Percentiles rank a stretch among this genome's conserved stretches.
Evolutionary conservation across 2,329 filamentous ascomycete species (phyloP).

Genomic region (Aphanoascus verrucosus): DNA sequence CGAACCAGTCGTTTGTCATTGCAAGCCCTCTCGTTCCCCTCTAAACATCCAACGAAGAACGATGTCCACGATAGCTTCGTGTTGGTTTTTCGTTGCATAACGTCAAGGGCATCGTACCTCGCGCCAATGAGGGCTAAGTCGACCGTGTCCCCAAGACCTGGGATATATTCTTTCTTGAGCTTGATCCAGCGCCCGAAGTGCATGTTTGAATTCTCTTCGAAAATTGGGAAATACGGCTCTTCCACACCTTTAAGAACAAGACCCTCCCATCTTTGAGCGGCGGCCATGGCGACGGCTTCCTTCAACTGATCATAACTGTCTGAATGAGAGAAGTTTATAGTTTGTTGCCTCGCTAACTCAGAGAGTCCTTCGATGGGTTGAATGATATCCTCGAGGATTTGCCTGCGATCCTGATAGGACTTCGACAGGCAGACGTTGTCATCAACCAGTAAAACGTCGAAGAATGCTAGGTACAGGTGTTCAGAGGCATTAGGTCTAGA

Average conservation of each 20-base stretch:
- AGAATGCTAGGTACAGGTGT: slow-evolving; percentile 52
- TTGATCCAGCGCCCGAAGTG: slow-evolving; percentile 53
- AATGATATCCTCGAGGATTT: slow-evolving; percentile 49
- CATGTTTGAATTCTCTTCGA: slow-evolving; percentile 22
- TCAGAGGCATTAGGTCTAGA: slow-evolving; percentile 42
- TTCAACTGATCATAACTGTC: slow-evolving; percentile 47
- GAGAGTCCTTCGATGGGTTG: slow-evolving; percentile 50
- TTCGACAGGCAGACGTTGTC: slow-evolving; percentile 42
- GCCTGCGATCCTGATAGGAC: slow-evolving; percentile 33
- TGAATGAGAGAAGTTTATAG: slow-evolving; percentile 53
- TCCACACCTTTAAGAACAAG: slow-evolving; percentile 67
- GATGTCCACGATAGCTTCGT: slow-evolving; percentile 60
- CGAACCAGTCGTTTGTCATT: slow-evolving; percentile 43
- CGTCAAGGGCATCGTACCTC: slow-evolving; percentile 55
- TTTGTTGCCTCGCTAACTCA: slow-evolving; percentile 54
- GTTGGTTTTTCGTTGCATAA: slow-evolving; percentile 42
- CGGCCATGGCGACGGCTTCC: slow-evolving; percentile 55
- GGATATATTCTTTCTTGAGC: slow-evolving; percentile 77
- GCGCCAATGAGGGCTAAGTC: slow-evolving; percentile 74
- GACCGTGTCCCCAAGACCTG: slow-evolving; percentile 65
- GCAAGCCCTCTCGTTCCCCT: slow-evolving; percentile 53
- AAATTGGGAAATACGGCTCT: slow-evolving; percentile 60
- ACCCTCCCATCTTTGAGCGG: slow-evolving; percentile 61
- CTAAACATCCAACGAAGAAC: slow-evolving; percentile 67
- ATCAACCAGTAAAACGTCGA: slow-evolving; percentile 50